phyloP scores from a whole-genome alignment of 2,329 filamentous ascomycete species.

The Lomentospora prolificans region DNA sequence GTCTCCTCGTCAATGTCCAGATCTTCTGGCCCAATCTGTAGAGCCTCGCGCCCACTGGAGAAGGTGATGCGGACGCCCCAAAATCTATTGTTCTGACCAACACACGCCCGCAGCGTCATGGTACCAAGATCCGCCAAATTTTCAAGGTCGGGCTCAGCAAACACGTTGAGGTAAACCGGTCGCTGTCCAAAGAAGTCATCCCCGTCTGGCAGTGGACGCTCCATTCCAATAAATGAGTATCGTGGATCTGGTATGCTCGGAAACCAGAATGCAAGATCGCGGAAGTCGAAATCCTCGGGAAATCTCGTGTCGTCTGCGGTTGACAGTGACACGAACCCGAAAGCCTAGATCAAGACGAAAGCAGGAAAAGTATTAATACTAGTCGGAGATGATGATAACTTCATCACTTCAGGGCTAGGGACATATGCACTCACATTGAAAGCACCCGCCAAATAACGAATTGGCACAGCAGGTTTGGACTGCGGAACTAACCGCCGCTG shows the following conservation, averaged over 20 bases:
- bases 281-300: not conserved
- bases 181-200: not conserved
- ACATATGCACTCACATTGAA: not conserved
- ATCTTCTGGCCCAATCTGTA: not conserved
- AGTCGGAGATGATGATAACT: not conserved
- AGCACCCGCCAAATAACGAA: not conserved
- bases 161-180: not conserved
- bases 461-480: not conserved
- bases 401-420: not conserved
- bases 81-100: not conserved
- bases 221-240: not conserved
- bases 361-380: not conserved
- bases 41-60: not conserved
- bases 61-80: not conserved
- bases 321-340: not conserved
- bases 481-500: not conserved
- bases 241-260: not conserved
- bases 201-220: not conserved
- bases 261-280: not conserved
- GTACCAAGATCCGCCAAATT: not conserved
- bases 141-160: not conserved
- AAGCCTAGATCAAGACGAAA: no score
- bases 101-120: not conserved
- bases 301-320: not conserved
- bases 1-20: not conserved